Base-by-base conservation (phyloP, 768 basidiomycete genomes). In the Lactarius indigo region DNA sequence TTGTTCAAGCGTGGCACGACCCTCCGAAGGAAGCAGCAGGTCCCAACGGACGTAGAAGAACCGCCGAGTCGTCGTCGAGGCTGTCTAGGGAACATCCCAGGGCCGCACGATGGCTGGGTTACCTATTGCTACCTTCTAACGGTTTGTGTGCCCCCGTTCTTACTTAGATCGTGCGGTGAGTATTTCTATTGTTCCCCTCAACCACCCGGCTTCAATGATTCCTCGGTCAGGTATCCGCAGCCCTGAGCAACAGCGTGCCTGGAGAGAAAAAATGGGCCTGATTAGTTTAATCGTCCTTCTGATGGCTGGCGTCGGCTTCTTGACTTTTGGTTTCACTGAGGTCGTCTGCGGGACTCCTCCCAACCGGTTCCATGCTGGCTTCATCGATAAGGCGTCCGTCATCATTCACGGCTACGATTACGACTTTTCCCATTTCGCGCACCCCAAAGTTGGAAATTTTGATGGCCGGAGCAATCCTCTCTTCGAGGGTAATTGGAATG, bases 261-360 rank as follows among this genome's bases (percentile, higher is more conserved):
- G 96, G 96, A 84, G 97, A 69, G 97, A 99, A 79, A 99, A 99
- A 81, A 94, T 98, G 78, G 97, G 96, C 9, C 84, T 99, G 30
- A 81, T 99, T 58, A 80, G 83, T 70, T 82, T 98, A 76, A 93
- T 96, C 73, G 75, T 84, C 18, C 5, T 77, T n/a, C 84, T 95
- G 69, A 97, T 98, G 96, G 91, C 92, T 20, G 85, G 81, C 61
- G 97, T 99, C 73, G 97, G 96, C 74, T 99, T 94, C 85, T 82
- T 99, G 75, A 99, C 97, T 13, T 99, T 99, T 78, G 97, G 97
- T 9, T 99, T 99, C 81, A 98, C 95, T 12, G 86, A 94, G 74
- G 79, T 87, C 62, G 97, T 98, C 52, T 99, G 97, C 76, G 94
- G 94, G 39, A 89, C 82, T 41, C 93, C 94, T 39, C 84, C 91